Evolutionary conservation across 352 stramenopile genomes (phyloP), one percentile per base, ranked within the genome.

Genomic region (Blastocystis sp.): DNA sequence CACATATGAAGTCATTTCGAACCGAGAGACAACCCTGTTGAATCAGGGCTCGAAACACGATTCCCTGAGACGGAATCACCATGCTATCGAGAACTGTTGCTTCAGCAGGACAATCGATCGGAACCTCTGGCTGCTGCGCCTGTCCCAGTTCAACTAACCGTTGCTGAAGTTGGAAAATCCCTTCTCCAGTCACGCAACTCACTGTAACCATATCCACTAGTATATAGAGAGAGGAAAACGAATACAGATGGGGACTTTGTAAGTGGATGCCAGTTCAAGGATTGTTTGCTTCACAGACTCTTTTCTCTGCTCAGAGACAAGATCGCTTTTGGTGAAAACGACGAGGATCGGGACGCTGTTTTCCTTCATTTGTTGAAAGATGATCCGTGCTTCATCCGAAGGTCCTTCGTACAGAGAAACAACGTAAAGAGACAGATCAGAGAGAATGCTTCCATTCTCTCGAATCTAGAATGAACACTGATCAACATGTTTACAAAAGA

Each of bases 311-410:
- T 63, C 53, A 1, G 73, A 50, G 37, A 84, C 73, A 2, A 84
- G 26, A 66, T 84, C 73, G 56, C 73, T 66, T 55, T 84, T 84
- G 9, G 73, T 84, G 9, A 84, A 84, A 20, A 84, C 73, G 26
- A 84, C 45, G 34, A 84, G 43, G 29, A 68, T 37, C 39, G 73
- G 73, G 6, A 45, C 29, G 8, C 23, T 23, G 11, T 84, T 64
- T 7, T 64, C 50, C 13, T 69, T 66, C 2, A 84, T n/a, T 34
- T 68, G 73, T 39, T 64, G 39, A 26, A 84, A 66, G 43, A 84
- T 84, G 50, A 26, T 6, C 3, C 56, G 73, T n/a, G 73, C 54
- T 45, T 84, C 73, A 7, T 66, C 45, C 5, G 73, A 84, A n/a
- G 73, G 73, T 37, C 73, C 73, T 45, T 84, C 73, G 34, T 26